Evolutionary conservation across 164 flowering plant species (phyloP).

Genomic region (Liquidambar formosana): DNA sequence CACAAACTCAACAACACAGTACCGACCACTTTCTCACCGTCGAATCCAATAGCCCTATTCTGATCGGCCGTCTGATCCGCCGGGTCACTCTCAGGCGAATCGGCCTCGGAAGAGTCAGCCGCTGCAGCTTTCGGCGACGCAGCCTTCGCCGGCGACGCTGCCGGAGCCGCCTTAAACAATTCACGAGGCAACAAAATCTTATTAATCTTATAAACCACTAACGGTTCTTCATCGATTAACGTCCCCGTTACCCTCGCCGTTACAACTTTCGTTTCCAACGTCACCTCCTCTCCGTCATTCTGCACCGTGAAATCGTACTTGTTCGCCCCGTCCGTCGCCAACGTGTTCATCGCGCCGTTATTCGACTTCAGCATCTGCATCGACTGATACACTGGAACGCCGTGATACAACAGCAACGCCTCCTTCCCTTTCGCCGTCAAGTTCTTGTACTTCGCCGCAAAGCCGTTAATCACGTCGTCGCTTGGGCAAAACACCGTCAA

Average conservation of each 20-base stretch:
- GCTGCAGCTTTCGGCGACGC: conserved; percentile 14
- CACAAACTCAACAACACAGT: conserved; percentile 17
- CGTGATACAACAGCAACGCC: conserved; percentile 44
- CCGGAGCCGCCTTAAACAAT: conserved; percentile 39
- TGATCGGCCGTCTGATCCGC: conserved; percentile 31
- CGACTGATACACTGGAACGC: conserved; percentile 44
- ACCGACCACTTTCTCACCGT: conserved; percentile 24
- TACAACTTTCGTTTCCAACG: conserved; percentile 42
- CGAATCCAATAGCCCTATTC: conserved; percentile 11
- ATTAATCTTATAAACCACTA: conserved; percentile 43
- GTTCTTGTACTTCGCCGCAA: conserved; percentile 47
- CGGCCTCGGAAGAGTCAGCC: conserved; percentile 7
- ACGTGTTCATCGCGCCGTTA: conserved; percentile 49
- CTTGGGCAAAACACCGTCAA: conserved; percentile 55
- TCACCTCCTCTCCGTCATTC: conserved; percentile 48
- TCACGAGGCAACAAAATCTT: conserved; percentile 56
- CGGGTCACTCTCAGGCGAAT: conserved; percentile 20
- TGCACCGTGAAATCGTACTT: conserved; percentile 56
- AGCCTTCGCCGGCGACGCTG: conserved; percentile 19
- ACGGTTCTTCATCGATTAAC: conserved; percentile 46
- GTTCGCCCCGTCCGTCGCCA: conserved; percentile 50
- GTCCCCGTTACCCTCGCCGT: conserved; percentile 54
- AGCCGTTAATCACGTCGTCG: conserved; percentile 34
- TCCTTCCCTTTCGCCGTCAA: conserved; percentile 39
- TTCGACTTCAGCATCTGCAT: conserved; percentile 46